These are phyloP conservation scores for Pichiaceae sp. DNA, from an alignment of 1,139 yeast genomes.

Conservation along the genomic window DNA sequence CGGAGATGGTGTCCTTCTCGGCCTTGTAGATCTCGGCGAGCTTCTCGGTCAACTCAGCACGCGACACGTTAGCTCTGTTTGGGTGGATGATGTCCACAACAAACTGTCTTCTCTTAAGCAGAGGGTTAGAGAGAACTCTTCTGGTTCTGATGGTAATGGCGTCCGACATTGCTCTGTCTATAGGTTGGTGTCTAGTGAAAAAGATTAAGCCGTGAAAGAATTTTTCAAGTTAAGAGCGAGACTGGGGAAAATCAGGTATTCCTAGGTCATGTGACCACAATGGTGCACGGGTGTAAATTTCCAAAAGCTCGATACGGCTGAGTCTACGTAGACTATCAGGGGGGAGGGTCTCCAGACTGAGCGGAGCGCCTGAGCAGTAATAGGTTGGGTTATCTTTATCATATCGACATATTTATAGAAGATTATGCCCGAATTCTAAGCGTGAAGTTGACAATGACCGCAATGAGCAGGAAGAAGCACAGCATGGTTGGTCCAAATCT, in stretches of 20 bases:
- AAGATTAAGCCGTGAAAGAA: not conserved
- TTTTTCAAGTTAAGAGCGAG: not conserved
- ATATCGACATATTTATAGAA: no score
- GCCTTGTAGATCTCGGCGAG: conserved; percentile 95
- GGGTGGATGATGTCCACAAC: conserved; percentile 99
- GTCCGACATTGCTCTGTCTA: conserved; percentile 65
- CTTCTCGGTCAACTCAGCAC: conserved; percentile 98
- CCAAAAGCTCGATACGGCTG: no score
- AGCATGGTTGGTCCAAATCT: conserved; percentile 98
- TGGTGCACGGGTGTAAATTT: no score
- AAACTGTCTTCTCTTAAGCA: conserved; percentile 99
- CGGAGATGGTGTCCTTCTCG: conserved; percentile 97
- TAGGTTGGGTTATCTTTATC: no score
- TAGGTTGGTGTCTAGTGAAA: not conserved
- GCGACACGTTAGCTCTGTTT: conserved; percentile 98
- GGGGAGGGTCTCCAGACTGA: no score
- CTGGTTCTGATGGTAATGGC: conserved; percentile 99
- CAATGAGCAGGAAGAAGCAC: conserved; percentile 84
- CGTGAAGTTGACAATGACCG: conserved; percentile 86
- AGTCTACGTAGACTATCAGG: no score
- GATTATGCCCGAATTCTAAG: conserved; percentile 59
- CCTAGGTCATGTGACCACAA: not conserved
- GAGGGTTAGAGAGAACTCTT: conserved; percentile 99
- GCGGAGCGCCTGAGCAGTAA: no score
- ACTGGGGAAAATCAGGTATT: not conserved